phyloP scores from a whole-genome alignment of 2,329 filamentous ascomycete genomes.

The Alternaria panax region DNA sequence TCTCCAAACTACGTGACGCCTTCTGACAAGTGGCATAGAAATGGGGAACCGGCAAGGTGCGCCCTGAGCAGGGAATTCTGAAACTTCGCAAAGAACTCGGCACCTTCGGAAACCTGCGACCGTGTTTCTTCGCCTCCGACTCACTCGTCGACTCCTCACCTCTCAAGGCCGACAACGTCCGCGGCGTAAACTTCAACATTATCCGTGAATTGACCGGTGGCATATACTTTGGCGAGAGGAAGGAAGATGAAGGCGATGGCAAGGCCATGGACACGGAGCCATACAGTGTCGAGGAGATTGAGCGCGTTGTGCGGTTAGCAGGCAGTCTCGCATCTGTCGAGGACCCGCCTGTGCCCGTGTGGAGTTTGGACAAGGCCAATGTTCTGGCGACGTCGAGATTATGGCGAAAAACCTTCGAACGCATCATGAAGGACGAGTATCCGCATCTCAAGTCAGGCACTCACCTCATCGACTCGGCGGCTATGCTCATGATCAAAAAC shows the following conservation, averaged over 20 bases:
- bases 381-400: slow-evolving; percentile 88
- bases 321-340: slow-evolving; percentile 80
- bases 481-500: slow-evolving; percentile 98
- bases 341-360: slow-evolving; percentile 78
- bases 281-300: slow-evolving; percentile 84
- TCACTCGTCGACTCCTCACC: slow-evolving; percentile 78
- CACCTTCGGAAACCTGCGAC: slow-evolving; percentile 93
- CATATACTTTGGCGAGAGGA: slow-evolving; percentile 93
- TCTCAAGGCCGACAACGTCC: slow-evolving; percentile 83
- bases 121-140: slow-evolving; percentile 93
- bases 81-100: slow-evolving; percentile 90
- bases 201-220: slow-evolving; percentile 91
- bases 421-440: slow-evolving; percentile 88
- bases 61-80: slow-evolving; percentile 91
- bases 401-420: slow-evolving; percentile 86
- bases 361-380: slow-evolving; percentile 94
- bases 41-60: slow-evolving; percentile 90
- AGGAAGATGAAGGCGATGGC: slow-evolving; percentile 78
- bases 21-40: slow-evolving; percentile 58
- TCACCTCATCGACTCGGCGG: slow-evolving; percentile 94
- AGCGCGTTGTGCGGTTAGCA: slow-evolving; percentile 83
- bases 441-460: slow-evolving; percentile 83
- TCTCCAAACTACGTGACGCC: neutral
- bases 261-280: slow-evolving; percentile 84
- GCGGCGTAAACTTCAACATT: slow-evolving; percentile 89